Conservation (phyloP, 768 basidiomycete species). For the Kwoniella dejecticola region DNA sequence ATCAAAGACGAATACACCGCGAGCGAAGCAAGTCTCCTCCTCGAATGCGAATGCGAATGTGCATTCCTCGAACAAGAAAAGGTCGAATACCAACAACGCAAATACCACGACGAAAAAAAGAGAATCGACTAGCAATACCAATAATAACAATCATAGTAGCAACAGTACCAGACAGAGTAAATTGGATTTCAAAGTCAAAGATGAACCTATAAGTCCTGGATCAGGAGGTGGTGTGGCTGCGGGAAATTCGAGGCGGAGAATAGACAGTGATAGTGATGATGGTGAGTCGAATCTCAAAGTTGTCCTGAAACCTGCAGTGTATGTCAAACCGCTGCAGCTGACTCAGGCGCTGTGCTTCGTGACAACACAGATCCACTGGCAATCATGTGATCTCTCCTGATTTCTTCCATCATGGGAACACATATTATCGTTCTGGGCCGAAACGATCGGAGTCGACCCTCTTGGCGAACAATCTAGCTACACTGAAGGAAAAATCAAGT, state of each 20-base stretch:
- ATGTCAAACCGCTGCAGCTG: background rate
- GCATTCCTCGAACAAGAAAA: background rate
- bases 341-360: too few species aligned
- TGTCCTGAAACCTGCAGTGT: background rate
- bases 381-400: slow-evolving; percentile 12
- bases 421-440: too few species aligned
- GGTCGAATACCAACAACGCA: background rate
- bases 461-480: background rate
- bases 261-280: slow-evolving; percentile 30
- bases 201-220: slow-evolving; percentile 12
- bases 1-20: background rate
- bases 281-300: slow-evolving; percentile 20
- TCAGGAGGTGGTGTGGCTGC: background rate
- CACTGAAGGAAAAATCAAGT: too few species aligned
- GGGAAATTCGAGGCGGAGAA: background rate
- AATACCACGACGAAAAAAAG: background rate
- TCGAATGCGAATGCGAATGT: too few species aligned
- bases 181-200: slow-evolving; percentile 12
- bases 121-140: background rate
- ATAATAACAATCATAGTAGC: background rate
- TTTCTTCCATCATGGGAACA: too few species aligned
- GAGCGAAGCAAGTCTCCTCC: background rate
- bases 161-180: background rate
- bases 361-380: slow-evolving; percentile 44
- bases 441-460: too few species aligned